A percentile compares a stretch with the other conserved stretches of the same genome.
Evolutionary conservation across 495 filamentous ascomycete genomes (phyloP).

Genomic region (Aspergillus carlsbadensis): DNA sequence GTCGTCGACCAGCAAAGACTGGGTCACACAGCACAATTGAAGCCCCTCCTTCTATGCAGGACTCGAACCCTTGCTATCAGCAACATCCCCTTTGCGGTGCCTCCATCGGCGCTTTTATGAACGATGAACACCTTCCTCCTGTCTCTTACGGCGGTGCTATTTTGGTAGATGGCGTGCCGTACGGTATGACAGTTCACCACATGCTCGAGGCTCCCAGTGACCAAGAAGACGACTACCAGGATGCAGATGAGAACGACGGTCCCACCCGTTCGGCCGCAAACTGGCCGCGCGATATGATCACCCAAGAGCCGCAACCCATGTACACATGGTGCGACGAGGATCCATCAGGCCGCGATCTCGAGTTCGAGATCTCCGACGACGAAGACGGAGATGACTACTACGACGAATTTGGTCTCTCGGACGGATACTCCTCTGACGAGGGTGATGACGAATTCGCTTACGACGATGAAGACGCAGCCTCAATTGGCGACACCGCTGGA

Average conservation of each 20-base stretch:
- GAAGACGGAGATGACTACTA: constrained; percentile 44
- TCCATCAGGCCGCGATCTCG: constrained; percentile 33
- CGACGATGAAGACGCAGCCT: constrained; percentile 59
- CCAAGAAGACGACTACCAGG: constrained; percentile 45
- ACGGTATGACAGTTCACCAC: constrained; percentile 94
- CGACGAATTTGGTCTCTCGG: constrained; percentile 43
- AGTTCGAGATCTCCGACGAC: constrained; percentile 50
- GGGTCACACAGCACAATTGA: constrained; percentile 30
- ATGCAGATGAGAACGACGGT: constrained; percentile 24
- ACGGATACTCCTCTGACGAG: constrained; percentile 50
- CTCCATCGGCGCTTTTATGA: constrained; percentile 87
- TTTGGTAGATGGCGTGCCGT: constrained; percentile 76
- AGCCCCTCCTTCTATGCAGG: constrained; percentile 32
- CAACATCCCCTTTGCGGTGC: constrained; percentile 78
- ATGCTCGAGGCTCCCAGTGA: constrained; percentile 83
- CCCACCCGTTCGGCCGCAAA: constrained; percentile 39
- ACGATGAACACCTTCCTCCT: constrained; percentile 79
- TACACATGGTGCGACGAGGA: constrained; percentile 35
- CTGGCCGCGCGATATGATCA: constrained; percentile 23
- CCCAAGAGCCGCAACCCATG: constrained; percentile 26
- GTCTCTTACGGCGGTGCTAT: constrained; percentile 89
- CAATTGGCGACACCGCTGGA: constrained; percentile 82
- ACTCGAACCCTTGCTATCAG: constrained; percentile 59
- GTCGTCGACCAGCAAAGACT: constrained; percentile 41
- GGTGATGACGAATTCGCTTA: constrained; percentile 43